Evolutionary conservation across 495 filamentous ascomycete species (phyloP).

Genomic region (Hypomontagnella submonticulosa): DNA sequence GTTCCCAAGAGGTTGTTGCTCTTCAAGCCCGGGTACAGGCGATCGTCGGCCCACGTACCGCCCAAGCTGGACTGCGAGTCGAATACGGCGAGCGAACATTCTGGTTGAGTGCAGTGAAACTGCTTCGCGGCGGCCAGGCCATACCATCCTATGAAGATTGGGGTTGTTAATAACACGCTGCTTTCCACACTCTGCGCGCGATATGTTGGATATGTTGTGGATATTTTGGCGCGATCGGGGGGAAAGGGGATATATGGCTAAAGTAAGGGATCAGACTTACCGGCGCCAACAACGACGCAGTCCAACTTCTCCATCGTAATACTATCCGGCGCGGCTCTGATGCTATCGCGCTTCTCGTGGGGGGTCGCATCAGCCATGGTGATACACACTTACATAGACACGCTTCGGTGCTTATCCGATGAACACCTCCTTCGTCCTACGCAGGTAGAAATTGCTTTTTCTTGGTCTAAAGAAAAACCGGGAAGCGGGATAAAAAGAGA

Average conservation of each 20-base stretch:
- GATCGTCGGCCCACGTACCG: conserved; percentile 73
- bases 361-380: conserved; percentile 27
- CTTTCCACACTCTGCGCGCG: not conserved
- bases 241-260: not conserved
- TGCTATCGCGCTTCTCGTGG: conserved; percentile 30
- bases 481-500: conserved; percentile 38
- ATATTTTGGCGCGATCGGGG: too few species aligned
- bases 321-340: conserved; percentile 11
- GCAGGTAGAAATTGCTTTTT: conserved; percentile 22
- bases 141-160: conserved; percentile 49
- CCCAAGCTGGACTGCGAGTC: conserved; percentile 63
- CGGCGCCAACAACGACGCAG: conserved; percentile 59
- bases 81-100: conserved; percentile 51
- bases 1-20: conserved; percentile 69
- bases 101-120: conserved; percentile 54
- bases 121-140: conserved; percentile 57
- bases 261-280: conserved; percentile 41
- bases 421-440: conserved; percentile 21
- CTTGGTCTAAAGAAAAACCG: conserved; percentile 29
- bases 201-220: too few species aligned
- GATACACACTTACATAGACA: conserved; percentile 21
- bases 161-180: conserved; percentile 12
- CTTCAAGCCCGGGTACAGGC: conserved; percentile 73
- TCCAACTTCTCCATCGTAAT: conserved; percentile 56
- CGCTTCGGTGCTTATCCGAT: conserved; percentile 26